Evolutionary conservation across 352 stramenopile genomes (phyloP).

Genomic region (Pilasporangium apinafurcum): DNA sequence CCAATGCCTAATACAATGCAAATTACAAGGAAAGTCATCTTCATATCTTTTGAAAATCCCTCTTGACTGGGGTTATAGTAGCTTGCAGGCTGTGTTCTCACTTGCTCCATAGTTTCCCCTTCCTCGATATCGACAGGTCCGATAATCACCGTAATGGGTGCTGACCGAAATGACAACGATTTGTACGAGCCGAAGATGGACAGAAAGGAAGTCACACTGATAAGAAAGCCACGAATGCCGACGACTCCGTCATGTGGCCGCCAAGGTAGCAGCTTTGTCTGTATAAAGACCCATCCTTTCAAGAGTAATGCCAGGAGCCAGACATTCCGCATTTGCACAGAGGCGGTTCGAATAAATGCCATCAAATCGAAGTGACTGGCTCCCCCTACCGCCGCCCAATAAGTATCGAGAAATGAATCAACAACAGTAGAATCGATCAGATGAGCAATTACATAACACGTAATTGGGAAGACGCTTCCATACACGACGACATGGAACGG

Average conservation of each 20-base stretch:
- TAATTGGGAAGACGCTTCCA: slow-evolving; percentile 28
- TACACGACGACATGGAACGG: slow-evolving; percentile 55
- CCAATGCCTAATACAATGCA: slow-evolving; percentile 1
- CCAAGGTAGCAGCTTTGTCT: slow-evolving; percentile 9
- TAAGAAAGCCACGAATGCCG: slow-evolving; percentile 24
- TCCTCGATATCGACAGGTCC: too few relatives aligned
- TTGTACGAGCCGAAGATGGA: slow-evolving; percentile 26
- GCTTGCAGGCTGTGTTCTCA: slow-evolving; percentile 1
- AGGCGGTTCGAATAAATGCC: slow-evolving; percentile 18
- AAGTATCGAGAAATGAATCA: slow-evolving; percentile 26
- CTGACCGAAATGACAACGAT: slow-evolving; percentile 6
- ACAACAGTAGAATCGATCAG: slow-evolving; percentile 32
- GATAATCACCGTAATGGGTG: background rate
- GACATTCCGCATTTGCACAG: slow-evolving; percentile 38
- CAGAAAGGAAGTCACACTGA: slow-evolving; percentile 24
- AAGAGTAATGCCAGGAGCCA: slow-evolving; percentile 31
- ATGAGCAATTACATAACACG: slow-evolving; percentile 25
- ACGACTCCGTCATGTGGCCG: slow-evolving; percentile 11
- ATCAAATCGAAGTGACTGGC: slow-evolving; percentile 11
- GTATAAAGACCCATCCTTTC: slow-evolving; percentile 10
- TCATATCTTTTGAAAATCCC: slow-evolving; percentile 9
- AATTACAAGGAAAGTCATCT: slow-evolving; percentile 9
- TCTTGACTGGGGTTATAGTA: slow-evolving; percentile 10
- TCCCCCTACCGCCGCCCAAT: slow-evolving; percentile 20
- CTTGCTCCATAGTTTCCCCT: background rate